These are phyloP conservation scores for Ceratobasidium sp. DNA, from an alignment of 1,284 basidiomycete genomes.

Conservation along the genomic window DNA sequence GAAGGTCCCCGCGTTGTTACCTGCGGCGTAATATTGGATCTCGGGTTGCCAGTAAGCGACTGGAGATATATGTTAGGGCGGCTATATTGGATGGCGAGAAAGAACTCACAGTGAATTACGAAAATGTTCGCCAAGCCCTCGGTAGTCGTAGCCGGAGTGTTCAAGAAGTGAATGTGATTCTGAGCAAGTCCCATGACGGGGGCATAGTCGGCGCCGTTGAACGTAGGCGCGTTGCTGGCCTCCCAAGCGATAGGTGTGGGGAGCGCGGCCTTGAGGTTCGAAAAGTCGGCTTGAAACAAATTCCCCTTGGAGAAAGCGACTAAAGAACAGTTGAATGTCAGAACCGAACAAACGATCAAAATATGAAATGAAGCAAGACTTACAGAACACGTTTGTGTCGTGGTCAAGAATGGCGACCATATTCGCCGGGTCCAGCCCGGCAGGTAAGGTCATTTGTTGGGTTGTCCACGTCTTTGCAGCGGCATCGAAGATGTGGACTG, in stretches of 20 bases:
- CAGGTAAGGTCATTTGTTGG: constrained; percentile 57
- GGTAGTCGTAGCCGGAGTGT: constrained; percentile 67
- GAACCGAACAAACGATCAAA: constrained; percentile 46
- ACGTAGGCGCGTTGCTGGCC: constrained; percentile 65
- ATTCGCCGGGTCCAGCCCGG: constrained; percentile 65
- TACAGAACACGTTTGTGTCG: constrained; percentile 87
- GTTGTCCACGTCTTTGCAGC: constrained; percentile 70
- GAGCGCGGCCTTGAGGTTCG: constrained; percentile 66
- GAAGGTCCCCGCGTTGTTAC: constrained; percentile 65
- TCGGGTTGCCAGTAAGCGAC: constrained; percentile 83
- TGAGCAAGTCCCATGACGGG: constrained; percentile 82
- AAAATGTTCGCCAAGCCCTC: constrained; percentile 81
- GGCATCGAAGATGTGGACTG: constrained; percentile 75
- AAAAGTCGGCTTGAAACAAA: constrained; percentile 75
- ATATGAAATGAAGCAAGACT: constrained; percentile 46
- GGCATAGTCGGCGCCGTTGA: constrained; percentile 63
- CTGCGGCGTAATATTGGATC: constrained; percentile 69
- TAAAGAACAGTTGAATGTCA: constrained; percentile 49
- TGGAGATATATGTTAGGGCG: constrained; percentile 51
- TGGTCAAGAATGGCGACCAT: constrained; percentile 82
- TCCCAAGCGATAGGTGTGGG: constrained; percentile 68
- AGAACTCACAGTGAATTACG: constrained; percentile 83
- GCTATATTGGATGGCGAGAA: background rate
- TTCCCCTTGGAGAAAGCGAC: constrained; percentile 71
- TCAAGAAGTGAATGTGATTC: constrained; percentile 82